Evolutionary conservation across 768 basidiomycete species (phyloP), one percentile per base, ranked within the genome.

Genomic region (Phanerodontia chrysosporium): DNA sequence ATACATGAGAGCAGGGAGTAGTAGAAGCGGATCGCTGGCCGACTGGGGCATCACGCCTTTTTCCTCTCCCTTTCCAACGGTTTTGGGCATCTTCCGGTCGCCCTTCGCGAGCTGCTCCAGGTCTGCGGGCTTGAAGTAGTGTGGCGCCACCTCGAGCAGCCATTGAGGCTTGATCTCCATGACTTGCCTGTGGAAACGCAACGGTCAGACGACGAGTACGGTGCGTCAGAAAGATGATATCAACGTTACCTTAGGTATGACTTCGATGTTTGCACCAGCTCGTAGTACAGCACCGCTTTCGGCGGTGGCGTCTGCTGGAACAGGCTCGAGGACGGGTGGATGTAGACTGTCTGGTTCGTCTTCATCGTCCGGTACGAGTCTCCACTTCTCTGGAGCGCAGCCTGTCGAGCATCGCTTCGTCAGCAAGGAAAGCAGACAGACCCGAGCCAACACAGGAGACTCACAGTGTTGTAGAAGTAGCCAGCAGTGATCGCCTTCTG

Each of bases 91-190:
- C 75, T 95, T 97, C 75, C 89, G 93, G 60, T 92, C 90, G 18
- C 91, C 89, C 16, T 81, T 81, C 0, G 89, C 82, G 39, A 92
- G 71, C 67, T 92, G 87, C 65, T 93, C 90, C 48, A 92, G 72
- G 66, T 92, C 90, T 1, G 90, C 86, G 7, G 80, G 79, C 70
- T 92, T 96, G 83, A 96, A 98, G 70, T 94, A 98, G 70, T 98
- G 96, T 0, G 96, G 95, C 1, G 96, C 96, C 22, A 98, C 94
- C 81, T 98, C 96, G 45, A 97, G 72, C 30, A 98, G 72, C 97
- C 97, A 98, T 25, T 84, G 70, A 3, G 96, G 92, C 70, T 98
- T 98, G 69, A 98, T 98, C 67, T 98, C 97, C 95, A 98, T 98
- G 39, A 95, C 82, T 79, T 98, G 95, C 62, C 92, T 88, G 63